phyloP scores from a whole-genome alignment of 1,139 yeast genomes.

The Yamadazyma sp. region DNA sequence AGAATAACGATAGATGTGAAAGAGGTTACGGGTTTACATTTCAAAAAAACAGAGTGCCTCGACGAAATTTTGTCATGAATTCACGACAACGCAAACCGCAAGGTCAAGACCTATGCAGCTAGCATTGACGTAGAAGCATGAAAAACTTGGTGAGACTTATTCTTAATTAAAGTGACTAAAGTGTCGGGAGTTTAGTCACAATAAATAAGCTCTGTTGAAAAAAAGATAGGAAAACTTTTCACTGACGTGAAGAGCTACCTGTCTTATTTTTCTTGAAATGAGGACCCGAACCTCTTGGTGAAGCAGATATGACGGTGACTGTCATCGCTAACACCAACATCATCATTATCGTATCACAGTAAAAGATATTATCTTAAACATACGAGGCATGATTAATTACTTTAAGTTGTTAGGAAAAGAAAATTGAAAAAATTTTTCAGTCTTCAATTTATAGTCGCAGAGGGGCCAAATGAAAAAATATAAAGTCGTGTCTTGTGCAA shows the following conservation, averaged over 20 bases:
- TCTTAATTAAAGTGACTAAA: slow-evolving; percentile 53
- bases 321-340: neutral
- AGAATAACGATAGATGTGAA: neutral
- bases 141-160: slow-evolving; percentile 11
- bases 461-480: no score
- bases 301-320: neutral
- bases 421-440: slow-evolving; percentile 15
- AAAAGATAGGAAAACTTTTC: slow-evolving; percentile 6
- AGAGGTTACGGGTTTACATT: slow-evolving; percentile 5
- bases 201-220: slow-evolving; percentile 30
- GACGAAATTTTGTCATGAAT: neutral
- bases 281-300: slow-evolving; percentile 73
- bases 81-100: neutral
- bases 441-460: slow-evolving; percentile 1
- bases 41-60: slow-evolving; percentile 6
- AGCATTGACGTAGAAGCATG: neutral
- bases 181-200: slow-evolving; percentile 86
- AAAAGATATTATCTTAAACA: slow-evolving; percentile 24
- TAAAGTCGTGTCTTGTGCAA: slow-evolving; percentile 4
- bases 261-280: slow-evolving; percentile 23
- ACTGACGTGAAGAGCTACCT: neutral
- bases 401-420: slow-evolving; percentile 15
- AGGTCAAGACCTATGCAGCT: neutral
- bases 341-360: slow-evolving; percentile 2
- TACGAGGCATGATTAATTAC: slow-evolving; percentile 53